A percentile compares a stretch with the other conserved stretches of the same genome.
These are phyloP conservation scores for Rhizopus sp. DNA, from an alignment of 371 early-diverging fungal genomes.

Conservation along the genomic window DNA sequence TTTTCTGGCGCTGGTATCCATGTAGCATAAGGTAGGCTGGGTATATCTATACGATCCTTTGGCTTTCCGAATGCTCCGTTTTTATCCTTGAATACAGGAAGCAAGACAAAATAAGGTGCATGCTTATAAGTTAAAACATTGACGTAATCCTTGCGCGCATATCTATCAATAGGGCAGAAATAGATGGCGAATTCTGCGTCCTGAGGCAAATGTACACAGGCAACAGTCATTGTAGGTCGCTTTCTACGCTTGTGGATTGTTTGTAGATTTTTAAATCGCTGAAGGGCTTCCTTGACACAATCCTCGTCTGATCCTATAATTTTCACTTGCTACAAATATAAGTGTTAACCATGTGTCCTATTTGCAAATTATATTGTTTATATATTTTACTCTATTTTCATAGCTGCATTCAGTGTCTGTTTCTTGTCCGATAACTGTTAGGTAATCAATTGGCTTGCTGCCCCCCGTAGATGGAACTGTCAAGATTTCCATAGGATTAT, in stretches of 20 bases:
- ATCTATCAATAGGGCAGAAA: slow-evolving; percentile 26
- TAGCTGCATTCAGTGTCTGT: slow-evolving; percentile 29
- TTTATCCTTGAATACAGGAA: slow-evolving; percentile 37
- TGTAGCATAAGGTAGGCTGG: slow-evolving; percentile 5
- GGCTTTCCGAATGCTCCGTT: slow-evolving; percentile 27
- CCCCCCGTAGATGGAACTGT: slow-evolving; percentile 11
- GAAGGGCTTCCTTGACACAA: slow-evolving; percentile 23
- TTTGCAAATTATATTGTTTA: neutral
- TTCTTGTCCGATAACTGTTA: slow-evolving; percentile 25
- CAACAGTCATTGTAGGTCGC: slow-evolving; percentile 13
- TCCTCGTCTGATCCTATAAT: slow-evolving; percentile 24
- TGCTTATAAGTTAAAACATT: slow-evolving; percentile 7
- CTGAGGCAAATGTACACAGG: slow-evolving; percentile 23
- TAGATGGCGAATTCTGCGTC: slow-evolving; percentile 15
- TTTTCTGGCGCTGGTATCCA: slow-evolving; percentile 5
- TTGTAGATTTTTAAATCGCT: slow-evolving; percentile 26
- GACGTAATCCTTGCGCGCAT: slow-evolving; percentile 10
- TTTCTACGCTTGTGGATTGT: slow-evolving; percentile 25
- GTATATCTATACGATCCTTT: slow-evolving; percentile 21
- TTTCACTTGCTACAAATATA: slow-evolving; percentile 11
- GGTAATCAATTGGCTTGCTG: slow-evolving; percentile 18
- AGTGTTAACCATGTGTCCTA: neutral
- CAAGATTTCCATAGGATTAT: slow-evolving; percentile 20
- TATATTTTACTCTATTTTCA: slow-evolving; percentile 9
- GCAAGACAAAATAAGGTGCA: slow-evolving; percentile 29